These are phyloP conservation scores for Psilocybe sp. DNA, from an alignment of 768 basidiomycete genomes.

Conservation along the genomic window DNA sequence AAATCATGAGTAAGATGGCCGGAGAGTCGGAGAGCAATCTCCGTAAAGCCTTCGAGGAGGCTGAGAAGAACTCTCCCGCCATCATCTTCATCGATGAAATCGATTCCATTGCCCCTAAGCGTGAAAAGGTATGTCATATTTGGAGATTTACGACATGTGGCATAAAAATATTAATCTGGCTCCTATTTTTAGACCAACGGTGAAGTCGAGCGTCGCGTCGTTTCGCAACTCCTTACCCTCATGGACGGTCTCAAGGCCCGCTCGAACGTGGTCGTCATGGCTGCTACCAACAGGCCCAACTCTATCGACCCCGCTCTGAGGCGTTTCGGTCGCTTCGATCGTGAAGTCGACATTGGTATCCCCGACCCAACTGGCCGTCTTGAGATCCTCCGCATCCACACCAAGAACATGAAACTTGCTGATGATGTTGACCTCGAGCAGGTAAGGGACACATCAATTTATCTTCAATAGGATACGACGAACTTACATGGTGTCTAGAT, in stretches of 20 bases:
- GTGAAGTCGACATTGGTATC: constrained; percentile 99
- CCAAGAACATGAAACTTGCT: constrained; percentile 98
- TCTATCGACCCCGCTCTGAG: constrained; percentile 98
- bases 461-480: not conserved
- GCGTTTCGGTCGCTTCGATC: constrained; percentile 98
- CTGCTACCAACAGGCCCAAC: constrained; percentile 97
- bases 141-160: not conserved
- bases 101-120: constrained; percentile 98
- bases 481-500: constrained; percentile 50
- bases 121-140: constrained; percentile 82
- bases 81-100: constrained; percentile 99
- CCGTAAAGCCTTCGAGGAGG: constrained; percentile 98
- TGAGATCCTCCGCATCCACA: constrained; percentile 98
- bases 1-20: constrained; percentile 99
- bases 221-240: constrained; percentile 95
- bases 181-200: constrained; percentile 79
- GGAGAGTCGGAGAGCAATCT: constrained; percentile 98
- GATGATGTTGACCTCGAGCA: constrained; percentile 98
- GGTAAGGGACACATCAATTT: constrained; percentile 35
- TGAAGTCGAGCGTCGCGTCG: constrained; percentile 98
- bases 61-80: constrained; percentile 98
- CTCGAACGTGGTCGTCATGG: constrained; percentile 99
- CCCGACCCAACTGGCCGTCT: constrained; percentile 99
- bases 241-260: constrained; percentile 99
- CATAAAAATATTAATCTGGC: not conserved